phyloP scores from a whole-genome alignment of 2,329 filamentous ascomycete species.

The Microsporum audouinii region DNA sequence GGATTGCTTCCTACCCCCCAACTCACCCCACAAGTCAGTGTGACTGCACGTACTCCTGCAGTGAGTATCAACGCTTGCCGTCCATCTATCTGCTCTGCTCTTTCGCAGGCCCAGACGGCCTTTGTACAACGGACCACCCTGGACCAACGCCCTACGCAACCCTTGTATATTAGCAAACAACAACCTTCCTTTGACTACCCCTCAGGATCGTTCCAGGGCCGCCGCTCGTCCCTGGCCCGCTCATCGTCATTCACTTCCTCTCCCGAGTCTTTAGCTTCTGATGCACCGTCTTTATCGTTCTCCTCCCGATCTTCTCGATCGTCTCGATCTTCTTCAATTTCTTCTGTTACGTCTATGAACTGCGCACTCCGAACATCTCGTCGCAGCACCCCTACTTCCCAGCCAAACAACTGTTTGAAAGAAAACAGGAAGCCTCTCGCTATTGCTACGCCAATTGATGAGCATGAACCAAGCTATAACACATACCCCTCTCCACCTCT shows the following conservation, averaged over 20 bases:
- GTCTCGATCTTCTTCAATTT: constrained; percentile 43
- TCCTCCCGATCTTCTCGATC: constrained; percentile 33
- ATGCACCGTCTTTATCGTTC: constrained; percentile 44
- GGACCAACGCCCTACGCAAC: constrained; percentile 35
- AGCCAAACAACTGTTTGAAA: constrained; percentile 23
- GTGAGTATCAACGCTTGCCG: constrained; percentile 44
- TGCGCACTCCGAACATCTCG: constrained; percentile 29
- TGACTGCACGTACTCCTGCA: constrained; percentile 46
- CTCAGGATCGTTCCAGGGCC: constrained; percentile 25
- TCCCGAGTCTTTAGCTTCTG: constrained; percentile 54
- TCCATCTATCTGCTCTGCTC: constrained; percentile 48
- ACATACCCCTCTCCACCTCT: constrained; percentile 20
- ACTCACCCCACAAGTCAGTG: constrained; percentile 46
- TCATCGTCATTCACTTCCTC: constrained; percentile 44
- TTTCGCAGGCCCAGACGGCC: constrained; percentile 46
- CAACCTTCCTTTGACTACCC: constrained; percentile 38
- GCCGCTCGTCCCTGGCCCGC: constrained; percentile 40
- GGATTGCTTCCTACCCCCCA: constrained; percentile 50
- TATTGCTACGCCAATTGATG: constrained; percentile 30
- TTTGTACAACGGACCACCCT: constrained; percentile 45
- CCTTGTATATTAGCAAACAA: constrained; percentile 26
- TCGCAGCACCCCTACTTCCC: constrained; percentile 24
- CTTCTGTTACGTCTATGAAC: constrained; percentile 30
- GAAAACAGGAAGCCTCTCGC: constrained; percentile 27
- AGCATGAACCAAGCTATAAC: constrained; percentile 25